Evolutionary conservation across 495 filamentous ascomycete genomes (phyloP), one percentile per base, ranked within the genome.

Genomic region (Talaromyces proteolyticus): DNA sequence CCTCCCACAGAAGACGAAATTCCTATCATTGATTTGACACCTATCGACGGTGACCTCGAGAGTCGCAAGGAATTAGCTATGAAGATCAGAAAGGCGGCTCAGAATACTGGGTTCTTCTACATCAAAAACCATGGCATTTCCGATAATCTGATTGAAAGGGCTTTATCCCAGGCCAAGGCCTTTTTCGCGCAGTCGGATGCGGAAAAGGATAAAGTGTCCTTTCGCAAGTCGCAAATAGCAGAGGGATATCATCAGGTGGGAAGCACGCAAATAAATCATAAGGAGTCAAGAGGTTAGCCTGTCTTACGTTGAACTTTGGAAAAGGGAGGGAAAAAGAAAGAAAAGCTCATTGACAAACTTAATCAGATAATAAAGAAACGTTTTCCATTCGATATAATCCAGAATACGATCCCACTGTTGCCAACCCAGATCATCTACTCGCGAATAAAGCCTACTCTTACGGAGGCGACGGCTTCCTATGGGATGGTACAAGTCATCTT

Each of bases 41-140:
- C 53, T n/a, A 64, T 79, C 38, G 65, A 72, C 51, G 66, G 64
- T 1, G 54, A 63, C 18, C 37, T 70, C 0, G 55, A 66, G 34
- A 65, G 65, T 19, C 65, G 70, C 0, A 67, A 70, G 50, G 45
- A 40, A 23, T 55, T 79, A 4, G 75, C 72, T 7, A 43, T 58
- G 0, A 59, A 62, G 20, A 63, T 80, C 39, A 63, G 59, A 52
- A 55, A 52, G 3, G 75, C 75, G 5, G 70, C 71, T 18, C 63
- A 73, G 14, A 74, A 68, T 40, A 76, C 63, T 0, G 77, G 76
- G 0, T 79, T 80, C 59, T 79, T 80, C 57, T 79, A 80, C 49
- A 62, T 78, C 53, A n/a, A 70, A 67, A 78, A 79, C 29, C 76
- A 80, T 57, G 75, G 77, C 0, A 77, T 80, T 24, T 44, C 68